Evolutionary conservation across 2,329 filamentous ascomycete genomes (phyloP).

Genomic region (Acephala macrosclerotiorum): DNA sequence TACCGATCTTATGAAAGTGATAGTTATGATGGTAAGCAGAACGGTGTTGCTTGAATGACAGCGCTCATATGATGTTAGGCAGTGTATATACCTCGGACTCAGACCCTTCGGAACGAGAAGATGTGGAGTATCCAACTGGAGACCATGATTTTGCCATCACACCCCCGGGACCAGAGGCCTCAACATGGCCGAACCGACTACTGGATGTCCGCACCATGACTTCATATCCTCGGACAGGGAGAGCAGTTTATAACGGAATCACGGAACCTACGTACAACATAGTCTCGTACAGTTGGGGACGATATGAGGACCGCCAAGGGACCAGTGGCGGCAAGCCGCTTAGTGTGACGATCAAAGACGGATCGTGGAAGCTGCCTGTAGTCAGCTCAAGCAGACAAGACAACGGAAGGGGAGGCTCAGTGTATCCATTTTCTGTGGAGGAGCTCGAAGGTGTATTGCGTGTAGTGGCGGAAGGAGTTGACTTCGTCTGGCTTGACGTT

Average conservation of each 20-base stretch:
- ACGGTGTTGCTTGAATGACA: not conserved
- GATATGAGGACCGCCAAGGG: not conserved
- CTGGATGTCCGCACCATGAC: slow-evolving; percentile 4
- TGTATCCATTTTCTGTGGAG: slow-evolving; percentile 1
- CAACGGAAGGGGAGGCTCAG: slow-evolving; percentile 1
- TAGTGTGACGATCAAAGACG: not conserved
- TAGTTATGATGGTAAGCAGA: not conserved
- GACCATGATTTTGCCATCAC: not conserved
- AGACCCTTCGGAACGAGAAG: not conserved
- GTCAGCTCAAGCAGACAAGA: not conserved
- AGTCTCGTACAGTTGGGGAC: slow-evolving; percentile 1
- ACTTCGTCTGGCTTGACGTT: slow-evolving; percentile 9
- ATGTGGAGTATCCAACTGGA: not conserved
- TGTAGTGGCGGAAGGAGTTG: not conserved
- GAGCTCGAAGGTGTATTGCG: not conserved
- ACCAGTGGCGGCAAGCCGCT: not conserved
- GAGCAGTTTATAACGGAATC: not conserved
- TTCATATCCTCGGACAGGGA: slow-evolving; percentile 4
- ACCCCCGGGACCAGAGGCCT: not conserved
- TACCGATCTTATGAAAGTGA: not conserved
- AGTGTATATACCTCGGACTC: slow-evolving; percentile 3
- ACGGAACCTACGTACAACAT: not conserved
- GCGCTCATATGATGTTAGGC: not conserved
- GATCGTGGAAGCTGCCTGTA: slow-evolving; percentile 7
- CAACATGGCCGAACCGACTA: not conserved